A percentile compares a stretch with the other conserved stretches of the same genome.
These are phyloP conservation scores for Acer saccharum DNA, from an alignment of 345 rosid species.

Conservation along the genomic window DNA sequence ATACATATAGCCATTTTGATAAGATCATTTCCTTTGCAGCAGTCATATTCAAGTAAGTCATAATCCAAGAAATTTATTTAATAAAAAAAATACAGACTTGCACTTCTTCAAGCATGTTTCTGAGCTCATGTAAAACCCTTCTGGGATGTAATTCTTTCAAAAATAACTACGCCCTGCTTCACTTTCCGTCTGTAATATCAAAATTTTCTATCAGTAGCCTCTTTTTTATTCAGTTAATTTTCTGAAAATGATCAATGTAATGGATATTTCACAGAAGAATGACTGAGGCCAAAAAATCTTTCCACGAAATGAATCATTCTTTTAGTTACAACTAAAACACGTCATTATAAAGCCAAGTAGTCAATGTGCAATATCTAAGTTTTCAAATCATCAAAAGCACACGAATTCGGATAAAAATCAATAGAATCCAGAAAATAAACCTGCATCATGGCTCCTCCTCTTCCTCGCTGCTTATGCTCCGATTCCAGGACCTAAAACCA, in stretches of 20 bases:
- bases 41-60: background rate
- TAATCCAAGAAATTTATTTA: no score
- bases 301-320: no score
- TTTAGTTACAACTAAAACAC: background rate
- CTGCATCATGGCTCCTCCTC: slow-evolving; percentile 96
- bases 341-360: background rate
- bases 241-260: background rate
- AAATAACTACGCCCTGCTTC: background rate
- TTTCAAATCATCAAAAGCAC: background rate
- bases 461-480: slow-evolving; percentile 85
- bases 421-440: slow-evolving; percentile 28
- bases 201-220: background rate
- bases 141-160: background rate
- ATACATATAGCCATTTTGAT: no score
- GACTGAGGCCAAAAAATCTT: background rate
- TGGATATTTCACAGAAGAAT: background rate
- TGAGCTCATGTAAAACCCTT: background rate
- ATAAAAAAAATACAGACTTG: no score
- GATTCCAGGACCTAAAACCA: slow-evolving; percentile 64
- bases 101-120: background rate
- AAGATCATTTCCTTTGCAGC: no score
- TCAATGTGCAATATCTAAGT: background rate
- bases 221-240: background rate
- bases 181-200: background rate
- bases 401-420: background rate